These are phyloP conservation scores for Dendrobium catenatum DNA, from an alignment of 106 monocot species.

Conservation along the genomic window DNA sequence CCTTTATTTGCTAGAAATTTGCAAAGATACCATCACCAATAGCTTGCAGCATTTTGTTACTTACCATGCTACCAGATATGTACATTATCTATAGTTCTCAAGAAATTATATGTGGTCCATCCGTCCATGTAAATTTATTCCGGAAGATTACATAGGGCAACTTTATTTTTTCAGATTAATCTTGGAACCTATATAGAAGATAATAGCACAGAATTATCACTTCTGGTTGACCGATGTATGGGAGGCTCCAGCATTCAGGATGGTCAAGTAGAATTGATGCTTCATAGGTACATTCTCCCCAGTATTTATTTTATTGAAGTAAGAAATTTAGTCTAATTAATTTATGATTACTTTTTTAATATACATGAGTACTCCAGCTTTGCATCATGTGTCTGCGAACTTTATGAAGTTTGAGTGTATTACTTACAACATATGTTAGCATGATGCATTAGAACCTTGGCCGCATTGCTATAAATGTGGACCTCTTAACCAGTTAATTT, in stretches of 20 bases:
- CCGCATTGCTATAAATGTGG: not conserved
- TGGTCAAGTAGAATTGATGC: slow-evolving; percentile 93
- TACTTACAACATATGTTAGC: not conserved
- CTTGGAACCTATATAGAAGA: slow-evolving; percentile 80
- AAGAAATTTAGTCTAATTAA: not conserved
- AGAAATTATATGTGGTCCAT: not conserved
- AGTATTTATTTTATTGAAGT: not conserved
- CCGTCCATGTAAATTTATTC: not conserved
- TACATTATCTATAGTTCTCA: not conserved
- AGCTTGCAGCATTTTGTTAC: not conserved
- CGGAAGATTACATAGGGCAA: not conserved
- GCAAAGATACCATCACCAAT: not conserved
- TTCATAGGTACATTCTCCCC: slow-evolving; percentile 64
- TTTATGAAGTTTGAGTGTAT: not conserved
- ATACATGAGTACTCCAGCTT: not conserved
- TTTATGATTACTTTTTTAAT: not conserved
- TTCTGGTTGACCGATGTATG: slow-evolving; percentile 81
- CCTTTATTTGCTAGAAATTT: not conserved
- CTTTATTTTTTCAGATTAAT: slow-evolving; percentile 66
- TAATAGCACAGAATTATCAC: slow-evolving; percentile 58
- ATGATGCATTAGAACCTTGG: not conserved
- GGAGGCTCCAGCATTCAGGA: slow-evolving; percentile 85
- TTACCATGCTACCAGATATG: not conserved
- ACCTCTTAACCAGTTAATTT: not conserved
- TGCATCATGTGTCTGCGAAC: not conserved